Conservation (phyloP, 306 rosid genomes). For the Carpinus fangiana region DNA sequence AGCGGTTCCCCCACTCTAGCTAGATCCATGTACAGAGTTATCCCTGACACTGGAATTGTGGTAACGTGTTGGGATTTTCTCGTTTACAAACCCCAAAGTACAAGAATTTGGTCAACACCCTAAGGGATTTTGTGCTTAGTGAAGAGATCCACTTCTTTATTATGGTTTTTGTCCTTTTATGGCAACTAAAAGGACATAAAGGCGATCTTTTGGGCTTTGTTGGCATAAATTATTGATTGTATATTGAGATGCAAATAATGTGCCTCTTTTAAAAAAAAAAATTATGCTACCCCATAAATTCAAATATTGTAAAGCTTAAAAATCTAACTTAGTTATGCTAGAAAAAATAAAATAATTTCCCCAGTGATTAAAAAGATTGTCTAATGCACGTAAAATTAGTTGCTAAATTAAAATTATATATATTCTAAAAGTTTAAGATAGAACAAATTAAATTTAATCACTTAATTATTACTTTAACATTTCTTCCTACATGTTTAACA, state of each 20-base stretch:
- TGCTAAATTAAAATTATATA: too few species aligned
- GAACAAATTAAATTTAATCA: too few species aligned
- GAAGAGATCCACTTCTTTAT: not conserved
- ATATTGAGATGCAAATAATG: not conserved
- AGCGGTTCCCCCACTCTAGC: conserved; percentile 43
- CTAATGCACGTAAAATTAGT: too few species aligned
- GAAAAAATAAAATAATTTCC: too few species aligned
- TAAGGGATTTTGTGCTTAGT: conserved; percentile 2
- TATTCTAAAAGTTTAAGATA: too few species aligned
- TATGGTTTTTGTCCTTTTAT: not conserved
- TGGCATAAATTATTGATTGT: not conserved
- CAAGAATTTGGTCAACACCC: conserved; percentile 2
- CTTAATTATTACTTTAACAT: too few species aligned
- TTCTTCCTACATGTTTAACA: too few species aligned
- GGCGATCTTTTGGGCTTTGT: not conserved
- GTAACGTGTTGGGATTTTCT: conserved; percentile 36
- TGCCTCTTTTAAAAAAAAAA: too few species aligned
- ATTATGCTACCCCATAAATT: too few species aligned
- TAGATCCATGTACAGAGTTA: conserved; percentile 16
- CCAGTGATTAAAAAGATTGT: too few species aligned
- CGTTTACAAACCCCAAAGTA: conserved; percentile 30
- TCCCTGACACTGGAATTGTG: conserved; percentile 43
- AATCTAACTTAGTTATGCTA: too few species aligned
- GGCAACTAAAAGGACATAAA: not conserved
- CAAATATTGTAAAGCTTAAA: too few species aligned